Conservation (phyloP, 768 basidiomycete species). For the Podaxis carcinomalis region DNA sequence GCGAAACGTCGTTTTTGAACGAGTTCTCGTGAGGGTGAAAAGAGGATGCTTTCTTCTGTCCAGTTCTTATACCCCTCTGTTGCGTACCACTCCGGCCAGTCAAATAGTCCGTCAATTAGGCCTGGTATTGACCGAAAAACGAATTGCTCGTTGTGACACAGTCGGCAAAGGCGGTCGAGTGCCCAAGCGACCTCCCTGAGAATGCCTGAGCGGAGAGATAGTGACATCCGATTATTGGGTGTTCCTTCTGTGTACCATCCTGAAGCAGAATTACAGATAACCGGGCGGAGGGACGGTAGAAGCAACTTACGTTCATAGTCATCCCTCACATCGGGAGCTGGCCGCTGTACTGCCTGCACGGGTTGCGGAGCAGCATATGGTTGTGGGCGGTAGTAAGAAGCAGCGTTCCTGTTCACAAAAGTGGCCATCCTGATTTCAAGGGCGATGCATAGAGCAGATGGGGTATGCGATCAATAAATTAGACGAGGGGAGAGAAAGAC, state of each 20-base stretch:
- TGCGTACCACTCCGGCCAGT: conserved; percentile 86
- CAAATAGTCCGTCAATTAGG: conserved; percentile 77
- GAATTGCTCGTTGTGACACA: conserved; percentile 79
- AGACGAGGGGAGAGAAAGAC: background rate
- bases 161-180: conserved; percentile 76
- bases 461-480: background rate
- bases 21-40: conserved; percentile 48
- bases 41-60: conserved; percentile 42
- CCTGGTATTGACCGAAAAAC: conserved; percentile 69
- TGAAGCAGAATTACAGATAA: conserved; percentile 22
- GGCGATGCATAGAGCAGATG: background rate
- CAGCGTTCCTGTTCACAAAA: conserved; percentile 16
- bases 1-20: conserved; percentile 66
- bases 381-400: conserved; percentile 26
- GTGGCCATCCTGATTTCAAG: conserved; percentile 8
- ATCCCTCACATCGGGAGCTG: conserved; percentile 51
- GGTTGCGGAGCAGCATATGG: conserved; percentile 15
- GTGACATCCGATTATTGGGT: conserved; percentile 83
- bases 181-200: conserved; percentile 85
- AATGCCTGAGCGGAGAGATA: conserved; percentile 83
- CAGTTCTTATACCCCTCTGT: conserved; percentile 49
- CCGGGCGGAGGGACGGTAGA: conserved; percentile 1
- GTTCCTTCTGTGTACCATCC: conserved; percentile 86
- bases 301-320: conserved; percentile 68
- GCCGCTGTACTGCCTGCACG: conserved; percentile 20